phyloP scores from a whole-genome alignment of 192 early-diverging fungal genomes.

The Pecoramyces ruminantium region DNA sequence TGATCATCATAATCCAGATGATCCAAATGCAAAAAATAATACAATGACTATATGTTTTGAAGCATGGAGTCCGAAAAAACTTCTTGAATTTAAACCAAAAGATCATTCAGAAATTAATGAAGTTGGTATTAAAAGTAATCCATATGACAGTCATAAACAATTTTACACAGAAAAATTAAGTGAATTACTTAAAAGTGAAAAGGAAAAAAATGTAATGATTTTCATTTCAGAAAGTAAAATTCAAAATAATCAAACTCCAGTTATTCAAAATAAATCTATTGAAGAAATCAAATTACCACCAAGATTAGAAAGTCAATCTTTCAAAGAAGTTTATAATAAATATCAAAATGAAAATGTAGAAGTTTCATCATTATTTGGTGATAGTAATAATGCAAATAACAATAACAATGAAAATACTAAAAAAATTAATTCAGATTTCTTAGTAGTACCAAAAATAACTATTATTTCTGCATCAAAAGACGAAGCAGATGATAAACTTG shows the following conservation, averaged over 20 bases:
- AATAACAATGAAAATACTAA: neutral
- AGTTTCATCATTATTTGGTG: neutral
- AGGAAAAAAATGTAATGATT: neutral
- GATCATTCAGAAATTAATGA: neutral
- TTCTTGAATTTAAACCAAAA: neutral
- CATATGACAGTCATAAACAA: neutral
- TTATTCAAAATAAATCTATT: neutral
- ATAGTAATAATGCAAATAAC: neutral
- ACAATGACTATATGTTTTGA: neutral
- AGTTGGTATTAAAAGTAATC: neutral
- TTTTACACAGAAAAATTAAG: neutral
- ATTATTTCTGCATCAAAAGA: neutral
- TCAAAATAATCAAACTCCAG: neutral
- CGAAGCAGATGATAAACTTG: neutral
- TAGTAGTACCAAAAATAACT: neutral
- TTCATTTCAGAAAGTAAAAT: neutral
- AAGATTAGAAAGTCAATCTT: neutral
- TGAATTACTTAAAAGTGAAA: neutral
- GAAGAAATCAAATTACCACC: neutral
- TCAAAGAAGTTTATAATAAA: neutral
- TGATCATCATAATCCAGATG: neutral
- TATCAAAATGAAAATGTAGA: neutral
- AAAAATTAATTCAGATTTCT: too few species aligned
- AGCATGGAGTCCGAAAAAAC: neutral
- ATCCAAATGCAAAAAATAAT: neutral